Base-by-base conservation (phyloP, 768 basidiomycete species). In the Lactifluus piperatus region DNA sequence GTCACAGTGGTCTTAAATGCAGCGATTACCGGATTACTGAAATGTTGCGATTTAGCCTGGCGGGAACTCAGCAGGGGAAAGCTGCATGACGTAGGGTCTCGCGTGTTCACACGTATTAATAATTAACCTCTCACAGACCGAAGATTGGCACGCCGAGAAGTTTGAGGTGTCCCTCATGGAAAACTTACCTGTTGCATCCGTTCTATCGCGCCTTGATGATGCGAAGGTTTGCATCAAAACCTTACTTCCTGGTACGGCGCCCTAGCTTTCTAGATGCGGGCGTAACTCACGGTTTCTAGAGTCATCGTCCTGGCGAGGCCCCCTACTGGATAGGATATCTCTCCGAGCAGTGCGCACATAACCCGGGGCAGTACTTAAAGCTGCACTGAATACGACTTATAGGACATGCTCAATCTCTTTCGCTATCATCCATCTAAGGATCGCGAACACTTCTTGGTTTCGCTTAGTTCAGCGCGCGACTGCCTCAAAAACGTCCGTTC, bases 121-220 rank as follows among this genome's bases (percentile, higher is more conserved):
- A 63, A 13, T 47, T 62, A 60, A 68, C 57, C 39, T 20, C 47
- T 48, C 51, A 58, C 69, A 92, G 91, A 76, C 81, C 60, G 91
- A 93, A 76, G 91, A 93, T 66, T 91, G 89, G 85, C 89, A 91
- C 69, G 79, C 86, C 57, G 93, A 97, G 63, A 94, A 93, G 72
- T 87, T 84, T 65, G 91, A 91, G 20, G 77, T 94, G 0, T 81
- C 83, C 0, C 74, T 94, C 5, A 75, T 85, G 10, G 88, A 94
- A 71, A 76, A 78, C 7, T 69, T 84, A 27, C 77, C 82, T 18
- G 78, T 81, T 18, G 74, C 74, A 48, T 76, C 78, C 56, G 70
- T 88, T 26, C 58, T 85, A 7, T 69, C 74, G 18, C 73, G 75
- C 54, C 70, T 93, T 16, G 83, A 88, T 41, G 76, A 79, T 13